Evolutionary conservation across 768 basidiomycete species (phyloP).

Genomic region (Suillus alpinus): DNA sequence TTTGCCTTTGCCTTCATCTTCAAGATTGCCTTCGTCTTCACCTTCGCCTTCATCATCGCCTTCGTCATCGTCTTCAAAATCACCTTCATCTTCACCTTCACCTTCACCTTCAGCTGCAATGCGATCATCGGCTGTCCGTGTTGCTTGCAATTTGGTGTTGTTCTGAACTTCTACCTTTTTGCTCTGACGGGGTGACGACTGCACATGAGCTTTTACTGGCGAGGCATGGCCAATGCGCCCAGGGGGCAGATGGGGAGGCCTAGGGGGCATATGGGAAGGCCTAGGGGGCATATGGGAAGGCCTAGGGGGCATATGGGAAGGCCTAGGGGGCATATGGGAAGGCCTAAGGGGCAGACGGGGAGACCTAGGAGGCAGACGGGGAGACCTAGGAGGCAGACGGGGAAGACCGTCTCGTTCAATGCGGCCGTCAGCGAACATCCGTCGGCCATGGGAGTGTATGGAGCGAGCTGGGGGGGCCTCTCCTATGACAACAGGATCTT

Average conservation of each 20-base stretch:
- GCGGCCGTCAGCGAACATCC: not conserved
- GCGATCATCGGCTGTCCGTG: conserved; percentile 33
- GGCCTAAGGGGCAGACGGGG: no score
- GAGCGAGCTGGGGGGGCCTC: not conserved
- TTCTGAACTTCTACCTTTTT: conserved; percentile 28
- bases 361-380: not conserved
- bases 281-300: no score
- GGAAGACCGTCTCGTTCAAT: not conserved
- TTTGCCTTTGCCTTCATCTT: not conserved
- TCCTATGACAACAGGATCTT: not conserved
- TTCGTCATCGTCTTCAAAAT: conserved; percentile 15
- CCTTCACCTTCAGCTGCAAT: conserved; percentile 28
- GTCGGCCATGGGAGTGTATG: not conserved
- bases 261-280: no score
- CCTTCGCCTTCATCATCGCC: no score
- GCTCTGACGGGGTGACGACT: conserved; percentile 7
- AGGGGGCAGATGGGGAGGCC: no score
- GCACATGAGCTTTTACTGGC: conserved; percentile 10
- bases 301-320: no score
- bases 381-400: no score
- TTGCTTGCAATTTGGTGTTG: conserved; percentile 37
- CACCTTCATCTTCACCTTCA: conserved; percentile 15
- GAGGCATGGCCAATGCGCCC: conserved; percentile 29
- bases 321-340: no score
- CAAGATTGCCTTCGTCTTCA: not conserved